Base-by-base conservation (phyloP, 208 protist species). In the Perkinsela sp. region DNA sequence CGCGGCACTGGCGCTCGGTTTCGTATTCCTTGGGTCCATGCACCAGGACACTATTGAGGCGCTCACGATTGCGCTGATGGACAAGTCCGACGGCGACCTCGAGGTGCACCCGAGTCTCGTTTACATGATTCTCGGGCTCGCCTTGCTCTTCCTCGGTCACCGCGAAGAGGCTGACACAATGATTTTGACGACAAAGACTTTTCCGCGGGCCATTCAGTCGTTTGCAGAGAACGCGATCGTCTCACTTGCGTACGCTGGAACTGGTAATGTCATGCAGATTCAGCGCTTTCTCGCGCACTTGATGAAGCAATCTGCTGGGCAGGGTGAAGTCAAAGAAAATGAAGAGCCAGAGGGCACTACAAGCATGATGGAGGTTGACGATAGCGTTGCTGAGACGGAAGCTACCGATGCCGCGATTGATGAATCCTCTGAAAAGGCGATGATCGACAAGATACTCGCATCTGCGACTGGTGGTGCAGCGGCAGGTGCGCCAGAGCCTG, bases 201-300 rank as follows among this genome's bases (percentile, higher is more conserved):
- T 88, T 67, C 74, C 87, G 0, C 70, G 75, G 13, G 67, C 83
- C 28, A 88, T 95, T 31, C 81, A 82, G 28, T 74, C 87, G 66
- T 97, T 94, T 79, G 79, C 87, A 1, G 75, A 83, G 67, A 83
- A 96, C 22, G 93, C 95, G 0, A 73, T 98, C 15, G 89, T 94
- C 66, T 88, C 85, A 31, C 98, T 93, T 71, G 96, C 97, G 0
- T 99, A 97, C 76, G 94, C 94, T 13, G 95, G 91, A 6, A 97
- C 94, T 1, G 95, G 95, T 48, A 98, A 99, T 75, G 95, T 99
- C 6, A 80, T 99, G 1, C 88, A 95, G 40, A 92, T 97, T 67
- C 94, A 98, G 80, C 84, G 92, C 40, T 77, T 98, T 68, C 88
- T 97, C 67, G 74, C 81, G 31, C 85, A 93, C 72, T 88, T 88